Evolutionary conservation across 2,329 filamentous ascomycete genomes (phyloP).

Genomic region (Cladophialophora carrionii): DNA sequence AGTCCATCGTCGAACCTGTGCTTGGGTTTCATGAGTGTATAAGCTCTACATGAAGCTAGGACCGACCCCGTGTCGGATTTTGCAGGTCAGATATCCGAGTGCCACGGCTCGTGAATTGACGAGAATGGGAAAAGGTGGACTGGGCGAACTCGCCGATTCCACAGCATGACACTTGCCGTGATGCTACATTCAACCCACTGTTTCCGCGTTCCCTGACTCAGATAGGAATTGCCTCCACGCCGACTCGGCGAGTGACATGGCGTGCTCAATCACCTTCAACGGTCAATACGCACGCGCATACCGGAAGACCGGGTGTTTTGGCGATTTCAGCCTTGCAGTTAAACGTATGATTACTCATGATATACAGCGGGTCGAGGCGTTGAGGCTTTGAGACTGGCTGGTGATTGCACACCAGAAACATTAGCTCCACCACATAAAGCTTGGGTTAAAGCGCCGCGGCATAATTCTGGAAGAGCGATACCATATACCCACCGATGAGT

Average conservation of each 20-base stretch:
- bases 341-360: not conserved
- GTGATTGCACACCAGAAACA: too few species aligned
- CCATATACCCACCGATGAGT: too few species aligned
- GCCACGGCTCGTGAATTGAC: not conserved
- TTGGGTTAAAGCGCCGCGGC: too few species aligned
- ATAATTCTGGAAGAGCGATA: not conserved
- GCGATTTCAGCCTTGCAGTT: conserved; percentile 2
- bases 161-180: not conserved
- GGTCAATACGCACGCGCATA: too few species aligned
- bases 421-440: too few species aligned
- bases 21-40: not conserved
- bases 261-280: not conserved
- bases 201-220: not conserved
- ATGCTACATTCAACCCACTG: not conserved
- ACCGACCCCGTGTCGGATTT: not conserved
- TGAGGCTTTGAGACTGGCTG: not conserved
- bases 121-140: too few species aligned
- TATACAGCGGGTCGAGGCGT: not conserved
- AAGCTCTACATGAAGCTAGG: not conserved
- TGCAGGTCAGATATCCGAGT: not conserved
- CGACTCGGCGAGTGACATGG: not conserved
- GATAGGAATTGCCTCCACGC: not conserved
- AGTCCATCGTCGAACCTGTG: not conserved
- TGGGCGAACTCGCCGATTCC: too few species aligned
- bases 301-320: not conserved